A percentile compares a stretch with the other conserved stretches of the same genome.
phyloP scores from a whole-genome alignment of 768 basidiomycete genomes.

The Rickenella mellea region DNA sequence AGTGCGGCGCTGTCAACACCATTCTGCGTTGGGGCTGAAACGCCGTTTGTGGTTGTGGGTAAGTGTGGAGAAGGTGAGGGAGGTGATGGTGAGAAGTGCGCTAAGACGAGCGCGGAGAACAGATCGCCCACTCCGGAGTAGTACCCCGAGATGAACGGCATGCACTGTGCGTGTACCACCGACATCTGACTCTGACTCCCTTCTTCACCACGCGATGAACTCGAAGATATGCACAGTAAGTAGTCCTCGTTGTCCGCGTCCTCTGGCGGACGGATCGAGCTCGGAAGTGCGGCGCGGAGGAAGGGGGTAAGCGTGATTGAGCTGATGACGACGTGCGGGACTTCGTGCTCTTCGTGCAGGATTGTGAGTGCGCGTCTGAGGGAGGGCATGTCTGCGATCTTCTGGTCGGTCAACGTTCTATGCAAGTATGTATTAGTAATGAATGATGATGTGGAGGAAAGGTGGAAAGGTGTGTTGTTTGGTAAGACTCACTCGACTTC shows the following conservation, averaged over 20 bases:
- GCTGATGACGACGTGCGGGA: conserved; percentile 86
- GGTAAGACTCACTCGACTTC: conserved; percentile 76
- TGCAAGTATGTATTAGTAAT: conserved; percentile 2
- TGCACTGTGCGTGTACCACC: conserved; percentile 55
- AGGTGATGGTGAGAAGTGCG: conserved; percentile 45
- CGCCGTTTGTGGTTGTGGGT: no score
- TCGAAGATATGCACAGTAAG: conserved; percentile 79
- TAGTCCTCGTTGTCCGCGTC: conserved; percentile 28
- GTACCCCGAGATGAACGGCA: conserved; percentile 81
- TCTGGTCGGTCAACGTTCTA: conserved; percentile 68
- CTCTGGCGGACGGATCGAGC: conserved; percentile 27
- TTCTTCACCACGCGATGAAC: conserved; percentile 20
- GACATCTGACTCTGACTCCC: conserved; percentile 18
- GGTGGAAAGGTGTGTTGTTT: conserved; percentile 1
- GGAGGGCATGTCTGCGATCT: conserved; percentile 57
- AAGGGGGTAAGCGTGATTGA: conserved; percentile 68
- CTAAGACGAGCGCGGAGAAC: conserved; percentile 87
- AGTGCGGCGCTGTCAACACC: no score
- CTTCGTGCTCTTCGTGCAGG: conserved; percentile 66
- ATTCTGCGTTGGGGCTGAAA: no score
- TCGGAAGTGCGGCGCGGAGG: conserved; percentile 47
- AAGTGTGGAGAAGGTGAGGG: conserved; percentile 5
- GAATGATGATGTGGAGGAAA: background rate
- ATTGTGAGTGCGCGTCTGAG: conserved; percentile 59
- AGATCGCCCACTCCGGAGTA: conserved; percentile 96